These are phyloP conservation scores for Gillenia trifoliata DNA, from an alignment of 306 rosid genomes.

Conservation along the genomic window DNA sequence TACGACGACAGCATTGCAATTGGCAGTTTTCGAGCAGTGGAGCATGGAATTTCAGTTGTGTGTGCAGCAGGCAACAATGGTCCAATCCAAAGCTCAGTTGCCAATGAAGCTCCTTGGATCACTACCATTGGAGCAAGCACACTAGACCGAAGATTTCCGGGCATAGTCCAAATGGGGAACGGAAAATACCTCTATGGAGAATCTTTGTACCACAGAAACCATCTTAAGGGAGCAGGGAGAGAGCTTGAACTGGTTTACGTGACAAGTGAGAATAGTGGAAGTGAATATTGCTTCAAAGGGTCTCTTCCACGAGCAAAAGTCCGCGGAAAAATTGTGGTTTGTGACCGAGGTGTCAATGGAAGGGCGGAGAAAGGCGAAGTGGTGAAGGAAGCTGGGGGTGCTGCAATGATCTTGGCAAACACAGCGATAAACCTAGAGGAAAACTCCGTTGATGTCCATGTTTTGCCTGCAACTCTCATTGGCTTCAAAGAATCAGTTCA, in stretches of 20 bases:
- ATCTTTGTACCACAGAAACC: conserved; percentile 62
- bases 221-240: conserved; percentile 16
- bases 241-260: conserved; percentile 62
- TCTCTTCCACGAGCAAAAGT: conserved; percentile 76
- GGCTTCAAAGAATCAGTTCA: conserved; percentile 72
- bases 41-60: conserved; percentile 70
- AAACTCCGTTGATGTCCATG: conserved; percentile 91
- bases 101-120: conserved; percentile 97
- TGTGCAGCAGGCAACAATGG: conserved; percentile 94
- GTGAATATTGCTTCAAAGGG: conserved; percentile 68
- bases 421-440: conserved; percentile 76
- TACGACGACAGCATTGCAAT: conserved; percentile 77
- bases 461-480: conserved; percentile 79
- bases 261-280: conserved; percentile 35
- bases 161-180: conserved; percentile 54
- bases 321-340: conserved; percentile 70
- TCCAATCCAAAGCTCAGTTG: conserved; percentile 68
- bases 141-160: conserved; percentile 71
- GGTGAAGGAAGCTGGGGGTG: conserved; percentile 87
- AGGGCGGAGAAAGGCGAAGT: conserved; percentile 87
- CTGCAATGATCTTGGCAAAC: conserved; percentile 80
- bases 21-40: conserved; percentile 84
- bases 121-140: conserved; percentile 83
- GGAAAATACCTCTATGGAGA: conserved; percentile 68
- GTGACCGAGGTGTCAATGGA: conserved; percentile 83